Conservation (phyloP, 345 rosid species). For the Eutrema japonicum region DNA sequence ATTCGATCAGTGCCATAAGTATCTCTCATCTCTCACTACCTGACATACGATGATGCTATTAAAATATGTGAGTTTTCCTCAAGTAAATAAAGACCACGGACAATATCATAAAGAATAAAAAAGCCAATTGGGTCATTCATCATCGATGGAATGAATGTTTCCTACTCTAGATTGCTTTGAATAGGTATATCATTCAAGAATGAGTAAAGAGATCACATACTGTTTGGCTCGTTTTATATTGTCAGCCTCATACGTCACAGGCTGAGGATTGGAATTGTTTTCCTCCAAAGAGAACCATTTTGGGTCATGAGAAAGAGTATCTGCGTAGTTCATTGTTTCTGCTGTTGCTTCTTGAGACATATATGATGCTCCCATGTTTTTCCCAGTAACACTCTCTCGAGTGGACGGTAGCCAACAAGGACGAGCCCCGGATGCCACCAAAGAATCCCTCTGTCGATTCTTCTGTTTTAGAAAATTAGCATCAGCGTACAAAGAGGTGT, state of each 20-base stretch:
- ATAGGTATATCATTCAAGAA: slow-evolving; percentile 19
- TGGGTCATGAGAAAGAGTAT: slow-evolving; percentile 54
- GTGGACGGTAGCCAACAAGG: slow-evolving; percentile 53
- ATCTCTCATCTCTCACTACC: slow-evolving; percentile 9
- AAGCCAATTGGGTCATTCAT: neutral
- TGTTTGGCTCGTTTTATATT: slow-evolving; percentile 81
- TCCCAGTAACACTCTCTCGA: slow-evolving; percentile 56
- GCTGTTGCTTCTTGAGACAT: slow-evolving; percentile 59
- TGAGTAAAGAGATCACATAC: slow-evolving; percentile 56
- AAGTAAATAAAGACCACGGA: neutral
- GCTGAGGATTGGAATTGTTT: slow-evolving; percentile 50
- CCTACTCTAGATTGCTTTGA: neutral
- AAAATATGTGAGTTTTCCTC: neutral
- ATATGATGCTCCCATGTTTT: slow-evolving; percentile 56
- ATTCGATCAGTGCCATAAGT: neutral
- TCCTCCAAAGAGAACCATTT: slow-evolving; percentile 61
- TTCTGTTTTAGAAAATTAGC: slow-evolving; percentile 54
- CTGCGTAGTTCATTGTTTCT: slow-evolving; percentile 62
- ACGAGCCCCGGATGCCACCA: slow-evolving; percentile 49
- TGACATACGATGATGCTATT: neutral
- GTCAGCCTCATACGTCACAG: slow-evolving; percentile 63
- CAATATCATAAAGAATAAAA: neutral
- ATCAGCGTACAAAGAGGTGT: slow-evolving; percentile 54
- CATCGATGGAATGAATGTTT: neutral
- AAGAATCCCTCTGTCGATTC: slow-evolving; percentile 57